These are phyloP conservation scores for Leptomonas pyrrhocoris DNA, from an alignment of 208 protist genomes.

Conservation along the genomic window DNA sequence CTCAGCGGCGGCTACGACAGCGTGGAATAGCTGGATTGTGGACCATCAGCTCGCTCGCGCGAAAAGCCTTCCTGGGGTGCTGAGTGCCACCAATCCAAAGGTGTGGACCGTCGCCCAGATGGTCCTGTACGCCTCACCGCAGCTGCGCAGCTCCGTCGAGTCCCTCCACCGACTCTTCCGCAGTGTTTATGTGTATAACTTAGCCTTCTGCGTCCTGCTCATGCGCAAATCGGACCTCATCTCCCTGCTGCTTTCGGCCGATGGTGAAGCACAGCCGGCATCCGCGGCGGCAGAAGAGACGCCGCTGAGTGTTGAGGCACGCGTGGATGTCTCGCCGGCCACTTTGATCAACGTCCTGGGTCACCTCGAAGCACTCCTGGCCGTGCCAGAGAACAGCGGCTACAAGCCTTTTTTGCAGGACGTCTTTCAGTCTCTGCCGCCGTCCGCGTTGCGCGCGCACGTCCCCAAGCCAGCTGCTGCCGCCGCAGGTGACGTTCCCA, in stretches of 20 bases:
- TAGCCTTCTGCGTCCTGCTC: slow-evolving; percentile 55
- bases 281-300: not conserved
- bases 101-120: slow-evolving; percentile 70
- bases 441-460: slow-evolving; percentile 24
- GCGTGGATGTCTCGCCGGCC: not conserved
- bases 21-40: slow-evolving; percentile 24
- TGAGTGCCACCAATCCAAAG: slow-evolving; percentile 34
- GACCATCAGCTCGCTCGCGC: slow-evolving; percentile 23
- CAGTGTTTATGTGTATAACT: slow-evolving; percentile 27
- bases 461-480: not conserved
- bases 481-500: not conserved
- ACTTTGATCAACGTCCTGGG: slow-evolving; percentile 22
- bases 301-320: not conserved
- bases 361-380: slow-evolving; percentile 34
- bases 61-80: slow-evolving; percentile 22
- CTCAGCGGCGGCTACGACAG: not conserved
- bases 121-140: slow-evolving; percentile 51
- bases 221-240: slow-evolving; percentile 59
- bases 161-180: slow-evolving; percentile 41
- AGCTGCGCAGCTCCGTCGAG: slow-evolving; percentile 37
- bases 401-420: slow-evolving; percentile 63
- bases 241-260: slow-evolving; percentile 21
- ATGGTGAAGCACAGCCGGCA: not conserved
- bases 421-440: slow-evolving; percentile 54
- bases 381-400: slow-evolving; percentile 41